Percentiles rank a stretch among this genome's conserved stretches.
phyloP scores from a whole-genome alignment of 495 filamentous ascomycete genomes.

The Aspergillus sclerotioniger region DNA sequence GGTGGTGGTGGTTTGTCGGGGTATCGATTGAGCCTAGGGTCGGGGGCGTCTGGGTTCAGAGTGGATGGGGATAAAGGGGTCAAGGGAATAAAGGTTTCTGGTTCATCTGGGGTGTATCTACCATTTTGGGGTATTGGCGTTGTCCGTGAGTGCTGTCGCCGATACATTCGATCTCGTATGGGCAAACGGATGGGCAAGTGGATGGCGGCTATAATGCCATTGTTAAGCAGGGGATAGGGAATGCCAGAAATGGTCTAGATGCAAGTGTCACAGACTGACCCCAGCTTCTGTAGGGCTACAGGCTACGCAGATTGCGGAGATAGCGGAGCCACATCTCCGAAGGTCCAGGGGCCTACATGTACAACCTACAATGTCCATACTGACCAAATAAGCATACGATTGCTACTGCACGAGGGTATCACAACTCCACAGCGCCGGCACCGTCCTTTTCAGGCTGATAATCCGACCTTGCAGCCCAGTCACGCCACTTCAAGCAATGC shows the following conservation, averaged over 20 bases:
- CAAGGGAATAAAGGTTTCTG: too few relatives aligned
- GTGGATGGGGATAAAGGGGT: not conserved
- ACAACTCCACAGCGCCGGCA: not conserved
- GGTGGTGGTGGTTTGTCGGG: not conserved
- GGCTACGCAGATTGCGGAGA: not conserved
- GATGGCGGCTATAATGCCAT: too few relatives aligned
- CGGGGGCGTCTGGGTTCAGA: not conserved
- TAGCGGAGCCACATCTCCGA: not conserved
- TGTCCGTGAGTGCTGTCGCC: too few relatives aligned
- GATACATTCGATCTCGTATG: too few relatives aligned
- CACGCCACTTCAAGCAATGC: slow-evolving; percentile 16
- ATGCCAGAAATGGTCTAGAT: not conserved
- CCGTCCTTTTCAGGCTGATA: not conserved
- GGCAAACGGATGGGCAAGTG: too few relatives aligned
- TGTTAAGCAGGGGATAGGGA: not conserved
- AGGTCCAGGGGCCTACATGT: not conserved
- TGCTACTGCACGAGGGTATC: slow-evolving; percentile 6
- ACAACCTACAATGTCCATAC: slow-evolving; percentile 1
- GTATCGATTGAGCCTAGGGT: too few relatives aligned
- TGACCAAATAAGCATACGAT: slow-evolving; percentile 14
- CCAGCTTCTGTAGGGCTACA: not conserved
- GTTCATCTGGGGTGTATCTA: too few relatives aligned
- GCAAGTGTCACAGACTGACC: not conserved
- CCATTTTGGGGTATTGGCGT: too few relatives aligned
- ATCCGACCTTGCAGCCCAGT: not conserved